Evolutionary conservation across 2,329 filamentous ascomycete species (phyloP), one percentile per base, ranked within the genome.

Genomic region (Cucurbitaria berberidis): DNA sequence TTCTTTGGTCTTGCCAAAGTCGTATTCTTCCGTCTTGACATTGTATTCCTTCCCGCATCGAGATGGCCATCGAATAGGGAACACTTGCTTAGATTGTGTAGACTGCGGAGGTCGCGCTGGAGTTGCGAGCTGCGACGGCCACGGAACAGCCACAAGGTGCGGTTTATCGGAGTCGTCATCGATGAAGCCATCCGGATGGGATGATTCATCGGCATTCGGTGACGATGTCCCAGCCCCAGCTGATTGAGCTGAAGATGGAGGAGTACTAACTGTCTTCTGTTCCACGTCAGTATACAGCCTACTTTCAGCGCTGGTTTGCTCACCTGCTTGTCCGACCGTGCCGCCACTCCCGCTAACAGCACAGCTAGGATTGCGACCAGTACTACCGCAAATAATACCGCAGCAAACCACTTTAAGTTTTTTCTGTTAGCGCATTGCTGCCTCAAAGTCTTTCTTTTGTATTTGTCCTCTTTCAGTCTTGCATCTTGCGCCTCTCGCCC

Each of bases 61-160:
- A n/a, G 59, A 50, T 13, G 71, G 71, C 72, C 72, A 74, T 27
- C 70, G 63, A n/a, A 74, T 73, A 2, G 71, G 71, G 44, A 69
- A 74, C 6, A 55, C 52, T 30, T 68, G 45, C 39, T 62, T 62
- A 16, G 59, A 55, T 29, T 54, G 50, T 16, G 55, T 34, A 13
- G 51, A 45, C 10, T 46, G 48, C 2, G 57, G 53, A n/a, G 64
- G 60, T 16, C 58, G 41, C 11, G 58, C 45, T 9, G 59, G 56
- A 21, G 55, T 34, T 18, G 61, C 36, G 8, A 52, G 57, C 16
- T 57, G 57, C 8, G 62, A 53, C 29, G 64, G 61, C 51, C 58
- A 60, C 11, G 58, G 40, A 7, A 59, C 54, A 22, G 59, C 40
- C 41, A 61, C 53, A 11, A 53, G 39, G 35, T 57, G 41, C 27